A percentile compares a stretch with the other conserved stretches of the same genome.
These are phyloP conservation scores for Sporothrix pallida DNA, from an alignment of 2,329 filamentous ascomycete species.

Conservation along the genomic window DNA sequence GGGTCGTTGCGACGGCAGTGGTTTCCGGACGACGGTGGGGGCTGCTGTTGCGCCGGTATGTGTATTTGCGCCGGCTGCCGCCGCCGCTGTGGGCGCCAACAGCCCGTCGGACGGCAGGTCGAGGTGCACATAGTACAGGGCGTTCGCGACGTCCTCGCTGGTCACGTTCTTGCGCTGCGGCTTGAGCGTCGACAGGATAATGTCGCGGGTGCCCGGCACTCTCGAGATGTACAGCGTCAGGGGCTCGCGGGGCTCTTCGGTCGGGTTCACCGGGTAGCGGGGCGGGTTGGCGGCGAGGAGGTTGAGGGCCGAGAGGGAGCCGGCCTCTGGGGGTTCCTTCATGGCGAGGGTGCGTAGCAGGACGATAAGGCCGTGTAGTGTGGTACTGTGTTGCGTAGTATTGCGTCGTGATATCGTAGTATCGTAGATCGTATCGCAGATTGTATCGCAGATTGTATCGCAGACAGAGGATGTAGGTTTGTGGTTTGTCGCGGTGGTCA, in stretches of 20 bases:
- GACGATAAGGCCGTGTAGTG: neutral
- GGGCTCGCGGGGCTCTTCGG: constrained; percentile 70
- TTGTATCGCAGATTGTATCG: neutral
- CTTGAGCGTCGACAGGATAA: constrained; percentile 90
- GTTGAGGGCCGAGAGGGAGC: constrained; percentile 80
- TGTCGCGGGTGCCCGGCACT: constrained; percentile 89
- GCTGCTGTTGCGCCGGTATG: neutral
- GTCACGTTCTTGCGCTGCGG: constrained; percentile 89
- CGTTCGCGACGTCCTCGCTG: constrained; percentile 82
- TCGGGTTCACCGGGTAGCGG: constrained; percentile 78
- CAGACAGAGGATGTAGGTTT: neutral
- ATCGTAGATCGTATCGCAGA: neutral
- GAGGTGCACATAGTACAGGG: constrained; percentile 89
- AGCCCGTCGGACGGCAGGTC: constrained; percentile 64
- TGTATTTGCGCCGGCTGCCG: constrained; percentile 52
- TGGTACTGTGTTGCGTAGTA: neutral
- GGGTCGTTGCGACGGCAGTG: constrained; percentile 48
- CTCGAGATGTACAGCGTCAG: constrained; percentile 89
- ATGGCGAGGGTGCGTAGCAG: constrained; percentile 1
- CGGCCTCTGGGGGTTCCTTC: constrained; percentile 69
- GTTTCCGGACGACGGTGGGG: constrained; percentile 58
- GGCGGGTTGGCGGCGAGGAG: constrained; percentile 85
- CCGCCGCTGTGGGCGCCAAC: constrained; percentile 44
- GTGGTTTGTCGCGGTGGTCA: neutral
- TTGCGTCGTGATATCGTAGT: neutral